phyloP scores from a whole-genome alignment of 2,329 filamentous ascomycete species.

The Penicillium sp. region DNA sequence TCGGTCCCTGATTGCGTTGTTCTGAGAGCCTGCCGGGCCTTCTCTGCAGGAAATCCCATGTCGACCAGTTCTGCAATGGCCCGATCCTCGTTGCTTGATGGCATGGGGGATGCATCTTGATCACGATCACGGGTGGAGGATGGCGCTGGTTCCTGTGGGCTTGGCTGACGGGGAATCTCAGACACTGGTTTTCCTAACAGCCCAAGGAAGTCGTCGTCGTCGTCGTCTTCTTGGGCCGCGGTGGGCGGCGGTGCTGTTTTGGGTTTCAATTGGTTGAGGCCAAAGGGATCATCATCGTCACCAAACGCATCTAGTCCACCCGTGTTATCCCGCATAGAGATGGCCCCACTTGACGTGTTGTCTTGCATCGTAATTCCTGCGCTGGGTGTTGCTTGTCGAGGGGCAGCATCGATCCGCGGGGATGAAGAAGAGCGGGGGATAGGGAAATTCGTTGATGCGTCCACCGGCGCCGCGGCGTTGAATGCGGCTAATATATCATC shows the following conservation, averaged over 20 bases:
- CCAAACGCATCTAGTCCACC: conserved; percentile 39
- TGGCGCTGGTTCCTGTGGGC: conserved; percentile 25
- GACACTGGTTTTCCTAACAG: conserved; percentile 63
- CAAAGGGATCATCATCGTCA: conserved; percentile 86
- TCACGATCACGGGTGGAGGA: conserved; percentile 18
- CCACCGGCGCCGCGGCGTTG: conserved; percentile 62
- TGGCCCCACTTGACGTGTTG: too few relatives aligned
- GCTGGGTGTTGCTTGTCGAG: conserved; percentile 15
- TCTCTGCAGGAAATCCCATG: conserved; percentile 89
- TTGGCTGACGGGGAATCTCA: conserved; percentile 48
- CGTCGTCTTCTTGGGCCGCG: conserved; percentile 48
- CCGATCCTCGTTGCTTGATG: conserved; percentile 66
- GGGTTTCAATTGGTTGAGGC: conserved; percentile 68
- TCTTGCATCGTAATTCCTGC: conserved; percentile 22
- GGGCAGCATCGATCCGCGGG: conserved; percentile 25
- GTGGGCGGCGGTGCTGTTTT: conserved; percentile 52
- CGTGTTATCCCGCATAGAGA: conserved; percentile 24
- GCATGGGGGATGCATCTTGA: conserved; percentile 27
- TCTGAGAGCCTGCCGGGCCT: conserved; percentile 77
- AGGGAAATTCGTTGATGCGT: conserved; percentile 64
- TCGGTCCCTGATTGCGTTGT: conserved; percentile 80
- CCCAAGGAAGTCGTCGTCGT: conserved; percentile 68
- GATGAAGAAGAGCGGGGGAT: conserved; percentile 44
- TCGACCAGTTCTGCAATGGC: conserved; percentile 88
- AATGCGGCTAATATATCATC: conserved; percentile 67